Percentiles rank a stretch among this genome's conserved stretches.
These are phyloP conservation scores for Taphrina wiesneri DNA, from an alignment of 1,139 yeast species.

Conservation along the genomic window DNA sequence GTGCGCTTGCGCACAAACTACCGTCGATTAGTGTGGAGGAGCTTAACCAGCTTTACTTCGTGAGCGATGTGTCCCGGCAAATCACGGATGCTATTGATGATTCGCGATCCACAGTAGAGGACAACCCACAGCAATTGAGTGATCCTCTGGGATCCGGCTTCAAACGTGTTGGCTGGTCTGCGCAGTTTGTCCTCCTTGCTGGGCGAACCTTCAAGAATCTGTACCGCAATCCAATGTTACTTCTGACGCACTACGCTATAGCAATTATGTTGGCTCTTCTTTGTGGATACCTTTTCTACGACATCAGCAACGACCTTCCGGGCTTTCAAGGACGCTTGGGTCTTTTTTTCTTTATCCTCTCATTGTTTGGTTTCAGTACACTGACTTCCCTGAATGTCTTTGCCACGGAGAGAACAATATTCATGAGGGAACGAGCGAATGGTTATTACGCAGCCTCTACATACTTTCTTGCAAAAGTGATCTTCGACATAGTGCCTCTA, in stretches of 20 bases:
- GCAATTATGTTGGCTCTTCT: slow-evolving; percentile 75
- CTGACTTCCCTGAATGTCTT: slow-evolving; percentile 82
- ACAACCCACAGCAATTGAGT: background rate
- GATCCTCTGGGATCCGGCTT: slow-evolving; percentile 23
- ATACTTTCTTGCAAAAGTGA: slow-evolving; percentile 77
- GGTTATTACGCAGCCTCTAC: slow-evolving; percentile 86
- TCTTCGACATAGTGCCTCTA: slow-evolving; percentile 87
- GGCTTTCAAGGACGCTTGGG: slow-evolving; percentile 97
- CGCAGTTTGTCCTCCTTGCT: slow-evolving; percentile 62
- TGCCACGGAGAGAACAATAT: slow-evolving; percentile 81
- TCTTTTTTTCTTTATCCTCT: slow-evolving; percentile 72
- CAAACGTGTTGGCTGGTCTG: slow-evolving; percentile 16
- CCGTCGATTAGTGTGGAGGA: background rate
- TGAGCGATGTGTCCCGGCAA: slow-evolving; percentile 3
- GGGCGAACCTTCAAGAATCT: slow-evolving; percentile 88
- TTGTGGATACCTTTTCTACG: slow-evolving; percentile 81
- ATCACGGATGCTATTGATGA: slow-evolving; percentile 9
- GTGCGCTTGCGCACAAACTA: background rate
- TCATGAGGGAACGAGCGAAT: slow-evolving; percentile 88
- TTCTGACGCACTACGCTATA: slow-evolving; percentile 77
- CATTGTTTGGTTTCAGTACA: slow-evolving; percentile 90
- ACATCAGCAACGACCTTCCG: slow-evolving; percentile 81
- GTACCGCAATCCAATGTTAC: slow-evolving; percentile 83
- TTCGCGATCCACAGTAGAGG: background rate
- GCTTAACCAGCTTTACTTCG: background rate